Evolutionary conservation across 495 filamentous ascomycete species (phyloP).

Genomic region (Penicillium nucicola): DNA sequence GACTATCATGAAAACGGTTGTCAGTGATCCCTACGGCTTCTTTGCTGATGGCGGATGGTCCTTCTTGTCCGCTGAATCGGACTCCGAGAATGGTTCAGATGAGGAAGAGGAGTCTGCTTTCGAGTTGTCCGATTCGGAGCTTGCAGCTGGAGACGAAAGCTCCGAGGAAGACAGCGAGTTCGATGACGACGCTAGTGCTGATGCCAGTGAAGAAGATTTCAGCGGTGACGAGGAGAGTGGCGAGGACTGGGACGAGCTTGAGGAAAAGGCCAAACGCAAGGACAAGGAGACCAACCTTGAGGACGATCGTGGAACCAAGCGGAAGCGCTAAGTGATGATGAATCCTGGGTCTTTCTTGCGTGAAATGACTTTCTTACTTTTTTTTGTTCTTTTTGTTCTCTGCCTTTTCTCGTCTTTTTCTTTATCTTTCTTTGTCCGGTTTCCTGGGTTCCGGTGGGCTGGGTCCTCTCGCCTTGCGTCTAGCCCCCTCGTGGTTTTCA

Average conservation of each 20-base stretch:
- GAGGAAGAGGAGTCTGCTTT: conserved; percentile 90
- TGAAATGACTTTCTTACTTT: background rate
- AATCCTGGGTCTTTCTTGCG: background rate
- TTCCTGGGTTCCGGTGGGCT: too few species aligned
- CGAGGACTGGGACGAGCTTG: conserved; percentile 90
- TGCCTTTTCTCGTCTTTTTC: background rate
- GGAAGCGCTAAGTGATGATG: conserved; percentile 40
- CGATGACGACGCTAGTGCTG: conserved; percentile 83
- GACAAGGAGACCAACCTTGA: conserved; percentile 71
- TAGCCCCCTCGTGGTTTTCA: background rate
- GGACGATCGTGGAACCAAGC: conserved; percentile 61
- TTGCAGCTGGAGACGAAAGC: conserved; percentile 74
- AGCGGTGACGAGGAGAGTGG: conserved; percentile 78
- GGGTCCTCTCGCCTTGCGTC: background rate
- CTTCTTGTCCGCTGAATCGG: conserved; percentile 83
- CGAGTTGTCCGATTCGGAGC: conserved; percentile 80
- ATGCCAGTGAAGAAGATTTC: conserved; percentile 67
- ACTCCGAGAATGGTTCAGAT: conserved; percentile 74
- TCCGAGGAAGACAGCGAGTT: conserved; percentile 89
- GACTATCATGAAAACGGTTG: conserved; percentile 99
- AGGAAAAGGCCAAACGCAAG: conserved; percentile 85
- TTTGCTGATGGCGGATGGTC: conserved; percentile 95
- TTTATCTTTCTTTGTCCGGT: background rate
- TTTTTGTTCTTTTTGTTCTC: too few species aligned
- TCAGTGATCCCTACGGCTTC: conserved; percentile 88